Conservation (phyloP, 345 rosid species). For the Gossypium raimondii region DNA sequence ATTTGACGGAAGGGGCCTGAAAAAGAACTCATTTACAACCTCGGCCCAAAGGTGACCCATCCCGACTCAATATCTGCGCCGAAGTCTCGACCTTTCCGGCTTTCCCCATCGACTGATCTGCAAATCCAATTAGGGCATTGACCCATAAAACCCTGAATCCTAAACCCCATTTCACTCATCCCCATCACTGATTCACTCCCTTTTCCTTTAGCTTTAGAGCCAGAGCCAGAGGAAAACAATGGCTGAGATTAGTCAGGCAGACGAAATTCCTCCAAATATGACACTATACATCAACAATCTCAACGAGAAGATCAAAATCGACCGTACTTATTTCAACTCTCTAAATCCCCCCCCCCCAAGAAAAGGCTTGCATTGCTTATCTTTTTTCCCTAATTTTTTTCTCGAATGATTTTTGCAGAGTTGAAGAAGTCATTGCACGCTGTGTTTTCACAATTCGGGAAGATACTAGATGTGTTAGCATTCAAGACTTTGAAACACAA, state of each 20-base stretch:
- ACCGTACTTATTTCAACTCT: conserved; percentile 36
- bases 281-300: conserved; percentile 95
- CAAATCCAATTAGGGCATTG: conserved; percentile 6
- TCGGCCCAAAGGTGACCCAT: not conserved
- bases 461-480: conserved; percentile 84
- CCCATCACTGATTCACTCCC: not conserved
- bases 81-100: not conserved
- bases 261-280: conserved; percentile 58
- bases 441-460: conserved; percentile 89
- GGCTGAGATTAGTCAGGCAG: conserved; percentile 47
- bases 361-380: not conserved
- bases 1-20: no score
- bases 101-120: not conserved
- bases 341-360: not conserved
- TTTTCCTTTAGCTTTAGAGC: not conserved
- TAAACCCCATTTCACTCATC: not conserved
- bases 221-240: conserved; percentile 28
- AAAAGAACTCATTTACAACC: no score
- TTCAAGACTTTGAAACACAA: conserved; percentile 96
- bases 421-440: conserved; percentile 88
- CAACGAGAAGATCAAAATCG: conserved; percentile 93
- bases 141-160: not conserved
- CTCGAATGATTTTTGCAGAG: conserved; percentile 34
- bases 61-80: not conserved
- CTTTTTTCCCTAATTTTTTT: not conserved